Base-by-base conservation (phyloP, 2,329 filamentous ascomycete species). In the Aspergillus melleus region DNA sequence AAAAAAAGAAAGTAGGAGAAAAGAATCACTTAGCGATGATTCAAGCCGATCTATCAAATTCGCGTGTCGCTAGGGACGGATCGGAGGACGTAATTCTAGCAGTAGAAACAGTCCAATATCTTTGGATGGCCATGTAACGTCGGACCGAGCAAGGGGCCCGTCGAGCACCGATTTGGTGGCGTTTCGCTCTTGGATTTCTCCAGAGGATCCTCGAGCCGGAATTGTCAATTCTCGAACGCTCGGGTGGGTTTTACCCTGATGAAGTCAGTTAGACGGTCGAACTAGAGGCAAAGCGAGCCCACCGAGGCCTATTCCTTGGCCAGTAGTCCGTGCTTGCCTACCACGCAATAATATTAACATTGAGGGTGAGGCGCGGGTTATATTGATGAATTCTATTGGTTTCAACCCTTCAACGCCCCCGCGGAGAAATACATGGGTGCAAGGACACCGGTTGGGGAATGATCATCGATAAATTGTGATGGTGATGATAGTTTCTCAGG, bases 401-500 rank as follows among this genome's bases (percentile, higher is more conserved):
- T 44, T 32, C 24, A 36, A 49, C 16, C 16, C 8, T 44, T 24
- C 24, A 36, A 49, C 4, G 1, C 49, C 56, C 32, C 56, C 52
- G 50, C 56, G 44, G 44, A 58, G 22, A 26, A 58, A 47, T 51
- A 51, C 32, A 26, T 22, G 56, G 19, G 30, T 49, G 47, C 29
- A 6, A 11, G 22, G 46, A 12, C 30, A 50, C 29, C 11, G 39
- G 26, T 55, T 49, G n/a, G 54, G 47, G 32, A 56, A 56, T 44
- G 54, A 56, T 56, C 46, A 56, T 49, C 54, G 16, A 42, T 42
- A 2, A 8, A 29, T 29, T 9, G 36, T 42, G 36, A 42, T 42
- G 14, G 36, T 6, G 36, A 50, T 29, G 46, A 46, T 22, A 32
- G 22, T 29, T 55, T 39, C 20, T 44, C 22, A 39, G 12, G 46